Base-by-base conservation (phyloP, 2,329 filamentous ascomycete genomes). In the Plenodomus lindquistii region DNA sequence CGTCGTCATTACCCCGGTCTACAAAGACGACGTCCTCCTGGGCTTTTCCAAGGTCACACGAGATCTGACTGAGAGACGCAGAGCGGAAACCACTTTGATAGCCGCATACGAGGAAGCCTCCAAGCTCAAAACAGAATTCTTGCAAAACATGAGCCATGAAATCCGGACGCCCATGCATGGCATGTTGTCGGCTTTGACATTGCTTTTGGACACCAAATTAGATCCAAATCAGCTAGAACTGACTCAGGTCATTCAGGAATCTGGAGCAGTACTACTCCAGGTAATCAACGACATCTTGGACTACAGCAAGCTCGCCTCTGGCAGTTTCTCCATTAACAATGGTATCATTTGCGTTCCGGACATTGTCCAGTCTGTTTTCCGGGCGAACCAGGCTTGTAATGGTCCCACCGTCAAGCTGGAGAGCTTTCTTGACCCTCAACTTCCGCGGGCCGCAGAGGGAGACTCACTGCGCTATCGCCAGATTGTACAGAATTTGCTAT, bases 231-330 rank as follows among this genome's bases (percentile, higher is more conserved):
- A 86, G 63, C 74, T 76, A 18, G 82, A 86, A 47, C 79, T 80
- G 36, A 77, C 80, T 1, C 73, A 75, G 35, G 81, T 85, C 38
- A 81, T 86, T 45, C 77, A 83, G 54, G 81, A 85, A 47, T 85
- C 83, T 0, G 82, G 81, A 2, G 76, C 79, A 17, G 74, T 85
- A 2, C 72, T 86, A 18, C 69, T 86, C 16, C 80, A 82, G 53
- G 78, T 86, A 40, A 85, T 86, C 63, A 85, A 86, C 59, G 82
- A 85, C 51, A 84, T 87, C 38, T 75, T 86, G n/a, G 84, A 87
- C 67, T 86, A 84, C 60, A 85, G 83, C 9, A 86, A 85, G 55
- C 73, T 85, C 5, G 78, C 80, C 0, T 82, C 82, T 0, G 81
- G 82, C n/a, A 78, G 75, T 29, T 83, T 86, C 50, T 80, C 81